Evolutionary conservation across 257 asterid genomes (phyloP), one percentile per base, ranked within the genome.

Genomic region (Leonotis leonurus): DNA sequence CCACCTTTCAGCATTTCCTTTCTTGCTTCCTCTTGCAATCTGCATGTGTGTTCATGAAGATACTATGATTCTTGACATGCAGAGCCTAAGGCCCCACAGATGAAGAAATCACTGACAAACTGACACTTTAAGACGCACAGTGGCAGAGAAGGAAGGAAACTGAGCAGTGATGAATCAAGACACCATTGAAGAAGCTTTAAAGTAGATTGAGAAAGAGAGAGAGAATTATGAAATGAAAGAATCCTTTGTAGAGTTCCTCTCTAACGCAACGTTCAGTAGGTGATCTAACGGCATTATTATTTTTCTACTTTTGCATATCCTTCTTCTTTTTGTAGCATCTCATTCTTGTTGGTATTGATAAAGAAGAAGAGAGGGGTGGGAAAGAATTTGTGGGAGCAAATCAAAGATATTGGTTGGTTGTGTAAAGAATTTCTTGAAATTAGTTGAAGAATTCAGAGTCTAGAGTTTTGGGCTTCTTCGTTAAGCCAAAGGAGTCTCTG

Each of bases 401-500:
- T 25, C n/a, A n/a, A n/a, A n/a, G n/a, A n/a, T n/a, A n/a, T n/a
- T n/a, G n/a, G 72, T 51, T 54, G 60, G 65, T 70, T 25, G 62
- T 27, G 67, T 60, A 37, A 10, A 41, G 30, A 24, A 24, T 53
- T 67, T 54, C 18, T 36, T 54, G 48, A 65, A 14, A 61, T 61
- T 41, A 43, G 68, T 59, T 68, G 21, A 59, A 40, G 56, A 50
- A 36, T 62, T 64, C 30, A 27, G 12, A 39, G 25, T 17, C 53
- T 39, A 27, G 12, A 39, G 25, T 17, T 60, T 26, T 16, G 62
- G 66, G 54, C 77, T 78, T 78, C 63, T 70, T 62, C 70, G 78
- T 73, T 40, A 81, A 81, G 84, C 71, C 32, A 75, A 62, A 60
- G 76, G 65, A 77, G 56, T 50, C 65, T 68, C n/a, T 37, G 8